Evolutionary conservation across 768 basidiomycete genomes (phyloP).

Genomic region (Amanita jacksonii): DNA sequence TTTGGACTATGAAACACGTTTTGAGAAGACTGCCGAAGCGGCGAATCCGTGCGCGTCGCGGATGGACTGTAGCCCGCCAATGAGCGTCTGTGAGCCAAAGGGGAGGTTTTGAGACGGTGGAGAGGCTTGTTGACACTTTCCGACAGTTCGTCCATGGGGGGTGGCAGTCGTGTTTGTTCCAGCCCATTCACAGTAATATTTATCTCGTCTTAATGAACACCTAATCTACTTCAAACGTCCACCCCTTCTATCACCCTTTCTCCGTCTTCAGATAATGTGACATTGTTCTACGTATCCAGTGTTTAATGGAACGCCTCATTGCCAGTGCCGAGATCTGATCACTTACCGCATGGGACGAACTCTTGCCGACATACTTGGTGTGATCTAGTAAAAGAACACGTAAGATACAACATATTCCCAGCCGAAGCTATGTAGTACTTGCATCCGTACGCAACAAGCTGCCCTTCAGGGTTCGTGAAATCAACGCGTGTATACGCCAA

Average conservation of each 20-base stretch:
- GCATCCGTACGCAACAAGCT: constrained; percentile 79
- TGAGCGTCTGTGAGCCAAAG: constrained; percentile 20
- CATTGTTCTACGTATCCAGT: constrained; percentile 43
- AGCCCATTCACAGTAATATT: too few species aligned
- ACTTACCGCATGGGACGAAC: constrained; percentile 35
- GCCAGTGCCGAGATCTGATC: background rate
- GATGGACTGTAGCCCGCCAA: constrained; percentile 21
- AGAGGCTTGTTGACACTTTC: constrained; percentile 22
- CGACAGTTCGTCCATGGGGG: constrained; percentile 31
- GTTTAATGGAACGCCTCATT: constrained; percentile 1
- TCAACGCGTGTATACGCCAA: constrained; percentile 78
- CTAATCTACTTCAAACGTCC: constrained; percentile 30
- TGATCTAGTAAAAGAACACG: constrained; percentile 41
- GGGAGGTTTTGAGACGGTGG: constrained; percentile 22
- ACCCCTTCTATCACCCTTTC: constrained; percentile 59
- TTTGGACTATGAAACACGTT: background rate
- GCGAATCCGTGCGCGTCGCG: constrained; percentile 11
- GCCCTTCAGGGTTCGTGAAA: constrained; percentile 54
- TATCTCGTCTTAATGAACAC: background rate
- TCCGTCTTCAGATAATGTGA: constrained; percentile 74
- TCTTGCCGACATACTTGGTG: constrained; percentile 79
- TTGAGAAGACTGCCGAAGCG: background rate
- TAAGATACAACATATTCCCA: constrained; percentile 5
- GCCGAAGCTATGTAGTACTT: constrained; percentile 21
- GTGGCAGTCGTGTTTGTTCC: too few species aligned